Evolutionary conservation across 352 stramenopile genomes (phyloP), one percentile per base, ranked within the genome.

Genomic region (Phytophthora fragariaefolia): DNA sequence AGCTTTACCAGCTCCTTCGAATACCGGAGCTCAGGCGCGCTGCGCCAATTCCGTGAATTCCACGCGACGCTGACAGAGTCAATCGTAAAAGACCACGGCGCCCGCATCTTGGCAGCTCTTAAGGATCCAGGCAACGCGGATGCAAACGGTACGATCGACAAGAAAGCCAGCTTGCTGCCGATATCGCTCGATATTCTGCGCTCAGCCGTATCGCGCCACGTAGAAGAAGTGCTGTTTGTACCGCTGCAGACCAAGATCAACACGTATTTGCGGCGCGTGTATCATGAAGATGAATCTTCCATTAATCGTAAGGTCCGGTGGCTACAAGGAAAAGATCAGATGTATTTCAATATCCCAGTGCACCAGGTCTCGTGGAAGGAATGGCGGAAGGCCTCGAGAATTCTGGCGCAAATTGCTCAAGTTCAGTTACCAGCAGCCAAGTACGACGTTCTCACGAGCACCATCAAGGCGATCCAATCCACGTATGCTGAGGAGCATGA

Each of bases 241-340:
- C 83, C 87, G 3, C 56, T 95, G 6, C 77, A 94, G 63, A 73
- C 90, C 7, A 78, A 77, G 7, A 82, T 96, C 22, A 77, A 83
- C 23, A 53, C 50, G 0, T 80, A 85, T 7, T 36, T 96, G 32
- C 85, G 81, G 12, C 84, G 83, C 6, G 63, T 76, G 4, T 90
- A 89, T 58, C 77, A 89, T 8, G 87, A 93, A 50, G 89, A 95
- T 50, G 89, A 96, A 26, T 72, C 85, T 0, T 76, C 77, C 6
- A 81, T 96, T 52, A 95, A 93, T 63, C 84, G 87, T 9, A 95
- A 95, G 54, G 75, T 96, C 8, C 76, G 86, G n/a, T 96, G 87
- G 87, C 72, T 96, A 9, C 89, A 95, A 69, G 87, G 89, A n/a
- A 96, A 96, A 74, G 87, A 96, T 58, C 89, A 96, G 32, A 91